phyloP scores from a whole-genome alignment of 2,329 filamentous ascomycete genomes.

The Exophiala spinifera region DNA sequence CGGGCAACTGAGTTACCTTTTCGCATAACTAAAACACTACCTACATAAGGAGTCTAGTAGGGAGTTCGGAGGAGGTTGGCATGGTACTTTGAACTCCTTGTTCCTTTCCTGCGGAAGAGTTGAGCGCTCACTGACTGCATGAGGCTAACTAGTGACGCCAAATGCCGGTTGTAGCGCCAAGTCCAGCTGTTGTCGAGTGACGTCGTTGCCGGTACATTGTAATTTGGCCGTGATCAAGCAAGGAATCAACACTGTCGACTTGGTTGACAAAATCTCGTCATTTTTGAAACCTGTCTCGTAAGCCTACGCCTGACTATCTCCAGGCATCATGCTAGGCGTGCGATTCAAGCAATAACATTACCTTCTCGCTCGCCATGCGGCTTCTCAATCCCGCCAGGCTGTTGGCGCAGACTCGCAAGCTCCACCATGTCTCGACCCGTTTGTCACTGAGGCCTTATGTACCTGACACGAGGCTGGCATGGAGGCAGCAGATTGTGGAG shows the following conservation, averaged over 20 bases:
- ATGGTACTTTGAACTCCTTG: no score
- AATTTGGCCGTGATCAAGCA: neutral
- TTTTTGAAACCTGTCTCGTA: no score
- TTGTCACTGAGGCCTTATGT: neutral
- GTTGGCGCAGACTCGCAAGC: neutral
- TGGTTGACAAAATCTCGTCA: no score
- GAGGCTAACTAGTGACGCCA: no score
- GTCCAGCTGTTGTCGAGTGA: neutral
- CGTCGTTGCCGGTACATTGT: neutral
- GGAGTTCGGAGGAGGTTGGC: no score
- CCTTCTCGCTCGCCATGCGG: neutral
- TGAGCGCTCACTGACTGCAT: no score
- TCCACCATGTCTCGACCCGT: slow-evolving; percentile 4
- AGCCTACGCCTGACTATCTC: no score
- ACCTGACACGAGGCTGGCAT: neutral
- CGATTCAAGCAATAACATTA: neutral
- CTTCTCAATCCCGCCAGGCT: neutral
- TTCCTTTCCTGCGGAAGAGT: no score
- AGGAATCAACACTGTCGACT: neutral
- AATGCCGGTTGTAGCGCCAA: neutral
- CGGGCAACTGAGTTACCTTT: no score
- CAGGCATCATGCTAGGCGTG: no score
- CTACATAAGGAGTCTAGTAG: no score
- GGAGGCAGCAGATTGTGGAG: neutral
- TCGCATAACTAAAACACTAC: no score